Evolutionary conservation across 352 stramenopile species (phyloP), one percentile per base, ranked within the genome.

Genomic region (Globisporangium acanthophoron): DNA sequence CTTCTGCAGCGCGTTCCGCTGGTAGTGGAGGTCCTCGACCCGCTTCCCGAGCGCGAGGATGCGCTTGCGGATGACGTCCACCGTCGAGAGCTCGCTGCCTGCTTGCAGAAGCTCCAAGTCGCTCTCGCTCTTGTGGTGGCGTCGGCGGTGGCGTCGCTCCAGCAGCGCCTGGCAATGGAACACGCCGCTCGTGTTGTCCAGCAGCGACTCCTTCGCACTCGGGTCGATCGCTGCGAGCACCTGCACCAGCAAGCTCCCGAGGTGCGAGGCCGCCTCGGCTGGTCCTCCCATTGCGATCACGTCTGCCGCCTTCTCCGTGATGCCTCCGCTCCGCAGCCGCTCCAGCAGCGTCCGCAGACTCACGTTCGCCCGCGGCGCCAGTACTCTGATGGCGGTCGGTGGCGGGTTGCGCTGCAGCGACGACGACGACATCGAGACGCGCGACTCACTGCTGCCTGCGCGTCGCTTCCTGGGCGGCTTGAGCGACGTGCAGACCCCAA

Each of bases 1-100:
- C 52, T 87, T 84, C 46, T 91, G 80, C 20, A 91, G 64, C 24
- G 75, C 60, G 39, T 85, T 91, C 1, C 80, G 73, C 59, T 89
- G 80, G 57, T 77, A 89, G 41, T 88, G 78, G 31, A 91, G 54
- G 35, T 89, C 76, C 21, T 89, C 78, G 2, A 91, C 69, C 18
- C 76, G 72, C 52, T 88, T 85, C 0, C 78, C 78, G 6, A 88
- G 66, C 9, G 78, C 71, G 31, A 88, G 64, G 41, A 88, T 82
- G 0, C 73, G 74, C 50, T 79, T 78, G 16, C 77, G 78, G 45
- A 88, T 85, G 20, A 87, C 58, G 58, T 74, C 68, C 0, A 80
- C 70, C 0, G 59, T 56, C 21, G 71, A 72, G 5, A 67, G 49
- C 33, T 66, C 56, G 24, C 27, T 41, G 21, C 24, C 61, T 37